These are phyloP conservation scores for Suillus ampliporus DNA, from an alignment of 768 basidiomycete species.

Conservation along the genomic window DNA sequence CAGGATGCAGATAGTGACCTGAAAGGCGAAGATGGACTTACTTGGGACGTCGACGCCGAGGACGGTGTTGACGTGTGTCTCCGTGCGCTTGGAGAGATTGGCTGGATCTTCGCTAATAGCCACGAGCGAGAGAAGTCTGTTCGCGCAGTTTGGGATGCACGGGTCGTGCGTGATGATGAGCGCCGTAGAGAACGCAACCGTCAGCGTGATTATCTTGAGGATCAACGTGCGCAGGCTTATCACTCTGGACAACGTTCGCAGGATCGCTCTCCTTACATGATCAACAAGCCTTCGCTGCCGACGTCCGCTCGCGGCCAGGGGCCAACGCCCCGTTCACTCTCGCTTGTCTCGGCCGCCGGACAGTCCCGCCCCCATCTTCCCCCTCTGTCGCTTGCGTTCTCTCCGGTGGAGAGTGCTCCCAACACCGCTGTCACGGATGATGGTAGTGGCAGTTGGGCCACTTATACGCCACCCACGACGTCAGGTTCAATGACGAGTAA, in stretches of 20 bases:
- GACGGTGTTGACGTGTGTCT: constrained; percentile 58
- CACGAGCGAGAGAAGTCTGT: constrained; percentile 74
- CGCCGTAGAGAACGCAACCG: constrained; percentile 29
- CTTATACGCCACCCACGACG: constrained; percentile 68
- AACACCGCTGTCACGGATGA: constrained; percentile 57
- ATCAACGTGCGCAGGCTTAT: constrained; percentile 26
- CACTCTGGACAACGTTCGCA: constrained; percentile 32
- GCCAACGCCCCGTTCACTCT: constrained; percentile 27
- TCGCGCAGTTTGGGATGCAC: constrained; percentile 51
- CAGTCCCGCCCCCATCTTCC: constrained; percentile 54
- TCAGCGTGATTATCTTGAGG: constrained; percentile 14
- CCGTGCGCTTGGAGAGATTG: constrained; percentile 78
- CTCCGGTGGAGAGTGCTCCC: constrained; percentile 58
- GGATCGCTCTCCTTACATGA: constrained; percentile 33
- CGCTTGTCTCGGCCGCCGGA: constrained; percentile 39
- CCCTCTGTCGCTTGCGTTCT: constrained; percentile 45
- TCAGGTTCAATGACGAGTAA: constrained; percentile 52
- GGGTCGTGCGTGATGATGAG: constrained; percentile 38
- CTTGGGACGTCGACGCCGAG: constrained; percentile 37
- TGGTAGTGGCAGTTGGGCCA: constrained; percentile 58
- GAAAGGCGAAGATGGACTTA: constrained; percentile 19
- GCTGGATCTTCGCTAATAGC: constrained; percentile 79
- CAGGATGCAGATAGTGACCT: constrained; percentile 50
- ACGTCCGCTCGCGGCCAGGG: constrained; percentile 10
- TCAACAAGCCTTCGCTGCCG: constrained; percentile 25